Conservation (phyloP, 192 early-diverging fungal genomes). For the Backusella parvicylindrica region DNA sequence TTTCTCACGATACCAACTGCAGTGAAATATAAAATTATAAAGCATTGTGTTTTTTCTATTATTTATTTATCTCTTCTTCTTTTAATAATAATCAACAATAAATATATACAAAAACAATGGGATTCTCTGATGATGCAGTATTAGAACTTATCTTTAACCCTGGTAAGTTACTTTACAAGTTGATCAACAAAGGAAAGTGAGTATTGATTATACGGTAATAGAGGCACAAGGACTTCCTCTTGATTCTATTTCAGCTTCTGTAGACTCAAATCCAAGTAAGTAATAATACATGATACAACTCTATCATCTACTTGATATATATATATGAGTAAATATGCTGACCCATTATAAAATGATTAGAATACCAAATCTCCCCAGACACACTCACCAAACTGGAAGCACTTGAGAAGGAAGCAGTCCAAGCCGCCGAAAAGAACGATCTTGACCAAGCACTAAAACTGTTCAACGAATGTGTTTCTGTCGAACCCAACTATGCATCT, state of each 20-base stretch:
- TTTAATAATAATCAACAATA: neutral
- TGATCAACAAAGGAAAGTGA: neutral
- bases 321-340: no score
- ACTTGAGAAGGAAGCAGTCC: slow-evolving; percentile 39
- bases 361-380: slow-evolving; percentile 11
- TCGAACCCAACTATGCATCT: slow-evolving; percentile 45
- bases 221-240: slow-evolving; percentile 32
- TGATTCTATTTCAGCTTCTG: slow-evolving; percentile 17
- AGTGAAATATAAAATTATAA: neutral
- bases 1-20: slow-evolving; percentile 6
- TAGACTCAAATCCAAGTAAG: slow-evolving; percentile 22
- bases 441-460: slow-evolving; percentile 33
- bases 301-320: neutral
- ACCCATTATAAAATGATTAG: neutral
- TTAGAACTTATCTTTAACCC: slow-evolving; percentile 34
- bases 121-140: slow-evolving; percentile 29
- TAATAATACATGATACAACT: no score
- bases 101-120: neutral
- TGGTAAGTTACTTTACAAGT: slow-evolving; percentile 8
- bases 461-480: slow-evolving; percentile 36
- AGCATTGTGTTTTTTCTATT: neutral
- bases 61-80: neutral
- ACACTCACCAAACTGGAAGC: slow-evolving; percentile 29
- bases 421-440: slow-evolving; percentile 41
- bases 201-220: neutral